Evolutionary conservation across 148 eudicot species (phyloP).

Genomic region (Rhododendron kiyosumense): DNA sequence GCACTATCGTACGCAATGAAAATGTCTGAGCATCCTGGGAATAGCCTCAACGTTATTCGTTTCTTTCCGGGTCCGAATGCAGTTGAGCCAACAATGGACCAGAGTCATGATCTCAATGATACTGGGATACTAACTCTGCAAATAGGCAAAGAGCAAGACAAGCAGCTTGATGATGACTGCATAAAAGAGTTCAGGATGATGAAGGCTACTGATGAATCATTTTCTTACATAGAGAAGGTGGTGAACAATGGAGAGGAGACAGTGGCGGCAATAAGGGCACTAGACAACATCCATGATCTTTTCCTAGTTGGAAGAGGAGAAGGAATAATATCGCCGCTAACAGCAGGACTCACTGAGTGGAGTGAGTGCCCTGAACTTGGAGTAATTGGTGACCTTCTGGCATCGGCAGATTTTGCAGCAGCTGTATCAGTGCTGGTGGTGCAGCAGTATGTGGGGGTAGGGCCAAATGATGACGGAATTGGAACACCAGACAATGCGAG

Average conservation of each 20-base stretch:
- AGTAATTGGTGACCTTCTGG: slow-evolving; percentile 31
- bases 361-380: slow-evolving; percentile 47
- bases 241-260: slow-evolving; percentile 28
- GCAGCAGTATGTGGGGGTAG: slow-evolving; percentile 38
- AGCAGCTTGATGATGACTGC: slow-evolving; percentile 20
- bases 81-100: not conserved
- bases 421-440: slow-evolving; percentile 44
- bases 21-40: slow-evolving; percentile 36
- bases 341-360: slow-evolving; percentile 35
- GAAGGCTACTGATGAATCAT: slow-evolving; percentile 11
- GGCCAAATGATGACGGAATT: slow-evolving; percentile 5
- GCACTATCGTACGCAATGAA: slow-evolving; percentile 56
- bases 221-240: slow-evolving; percentile 16
- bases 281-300: slow-evolving; percentile 18
- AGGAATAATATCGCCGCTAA: slow-evolving; percentile 22
- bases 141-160: slow-evolving; percentile 15
- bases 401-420: slow-evolving; percentile 28
- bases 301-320: slow-evolving; percentile 33
- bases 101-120: not conserved
- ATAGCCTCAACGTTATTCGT: slow-evolving; percentile 42
- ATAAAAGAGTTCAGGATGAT: slow-evolving; percentile 18
- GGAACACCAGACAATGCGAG: not conserved
- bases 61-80: slow-evolving; percentile 28
- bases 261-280: slow-evolving; percentile 16
- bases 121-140: slow-evolving; percentile 5